These are phyloP conservation scores for Boehmeria nivea DNA, from an alignment of 306 rosid genomes.

Conservation along the genomic window DNA sequence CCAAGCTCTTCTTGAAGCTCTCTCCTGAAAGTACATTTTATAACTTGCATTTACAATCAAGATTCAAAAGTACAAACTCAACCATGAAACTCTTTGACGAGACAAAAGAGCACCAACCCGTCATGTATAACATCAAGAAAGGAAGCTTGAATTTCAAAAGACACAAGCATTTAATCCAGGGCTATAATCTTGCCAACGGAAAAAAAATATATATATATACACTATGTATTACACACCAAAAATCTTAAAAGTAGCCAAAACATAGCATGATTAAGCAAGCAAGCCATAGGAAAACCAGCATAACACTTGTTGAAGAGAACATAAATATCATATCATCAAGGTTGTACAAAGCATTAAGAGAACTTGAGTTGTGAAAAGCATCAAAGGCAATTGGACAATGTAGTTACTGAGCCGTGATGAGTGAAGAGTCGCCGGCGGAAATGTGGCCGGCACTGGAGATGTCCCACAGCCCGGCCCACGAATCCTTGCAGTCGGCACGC, in stretches of 20 bases:
- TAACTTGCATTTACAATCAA: background rate
- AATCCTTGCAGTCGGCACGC: conserved; percentile 79
- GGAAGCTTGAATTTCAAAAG: background rate
- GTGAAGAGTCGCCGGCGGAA: conserved; percentile 74
- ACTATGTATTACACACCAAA: no score
- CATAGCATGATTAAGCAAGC: no score
- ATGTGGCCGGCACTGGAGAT: conserved; percentile 94
- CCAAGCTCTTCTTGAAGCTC: conserved; percentile 97
- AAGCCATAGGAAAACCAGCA: no score
- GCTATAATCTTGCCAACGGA: no score
- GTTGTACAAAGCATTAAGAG: background rate
- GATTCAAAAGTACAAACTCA: background rate
- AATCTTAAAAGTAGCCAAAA: no score
- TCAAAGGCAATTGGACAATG: conserved; percentile 3
- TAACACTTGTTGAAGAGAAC: no score
- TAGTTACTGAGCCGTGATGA: conserved; percentile 63
- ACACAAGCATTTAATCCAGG: background rate
- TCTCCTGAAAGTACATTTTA: conserved; percentile 54
- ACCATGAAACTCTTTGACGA: background rate
- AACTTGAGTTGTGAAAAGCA: no score
- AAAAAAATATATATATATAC: no score
- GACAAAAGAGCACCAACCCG: background rate
- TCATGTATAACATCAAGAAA: background rate
- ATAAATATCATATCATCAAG: background rate
- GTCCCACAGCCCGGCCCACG: conserved; percentile 87